These are phyloP conservation scores for Phylloporus gajari DNA, from an alignment of 1,284 basidiomycete species.

Conservation along the genomic window DNA sequence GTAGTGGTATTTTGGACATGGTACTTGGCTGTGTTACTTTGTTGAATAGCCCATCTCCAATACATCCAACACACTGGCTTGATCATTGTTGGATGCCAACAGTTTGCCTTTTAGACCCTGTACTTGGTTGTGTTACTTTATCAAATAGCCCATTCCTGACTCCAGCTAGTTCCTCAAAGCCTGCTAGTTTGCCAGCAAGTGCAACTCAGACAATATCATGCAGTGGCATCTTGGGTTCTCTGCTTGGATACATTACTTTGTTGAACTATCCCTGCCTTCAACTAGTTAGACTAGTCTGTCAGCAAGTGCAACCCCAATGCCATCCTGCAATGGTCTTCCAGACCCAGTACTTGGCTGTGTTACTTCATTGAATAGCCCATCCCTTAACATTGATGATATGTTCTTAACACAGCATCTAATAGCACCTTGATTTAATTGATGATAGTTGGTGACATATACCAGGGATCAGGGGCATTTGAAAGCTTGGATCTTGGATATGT, in stretches of 20 bases:
- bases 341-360: slow-evolving; percentile 25
- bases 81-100: too few relatives aligned
- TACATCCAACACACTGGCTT: too few relatives aligned
- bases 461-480: slow-evolving; percentile 52
- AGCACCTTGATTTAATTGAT: slow-evolving; percentile 14
- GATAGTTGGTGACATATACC: slow-evolving; percentile 60
- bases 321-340: slow-evolving; percentile 22
- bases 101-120: slow-evolving; percentile 20
- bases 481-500: slow-evolving; percentile 81
- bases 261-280: slow-evolving; percentile 21
- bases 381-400: slow-evolving; percentile 58
- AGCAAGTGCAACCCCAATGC: not conserved
- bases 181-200: not conserved
- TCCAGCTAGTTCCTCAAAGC: not conserved
- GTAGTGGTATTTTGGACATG: slow-evolving; percentile 32
- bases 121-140: not conserved
- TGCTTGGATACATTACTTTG: not conserved
- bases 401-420: slow-evolving; percentile 27
- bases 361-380: slow-evolving; percentile 1
- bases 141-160: not conserved
- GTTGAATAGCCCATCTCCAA: slow-evolving; percentile 7
- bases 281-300: slow-evolving; percentile 1
- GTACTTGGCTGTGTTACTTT: slow-evolving; percentile 20
- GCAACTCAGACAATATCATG: slow-evolving; percentile 9
- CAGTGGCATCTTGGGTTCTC: not conserved